Percentiles rank a stretch among this genome's conserved stretches.
Conservation (phyloP, 2,329 filamentous ascomycete species). For the Chaetomium olivaceum region DNA sequence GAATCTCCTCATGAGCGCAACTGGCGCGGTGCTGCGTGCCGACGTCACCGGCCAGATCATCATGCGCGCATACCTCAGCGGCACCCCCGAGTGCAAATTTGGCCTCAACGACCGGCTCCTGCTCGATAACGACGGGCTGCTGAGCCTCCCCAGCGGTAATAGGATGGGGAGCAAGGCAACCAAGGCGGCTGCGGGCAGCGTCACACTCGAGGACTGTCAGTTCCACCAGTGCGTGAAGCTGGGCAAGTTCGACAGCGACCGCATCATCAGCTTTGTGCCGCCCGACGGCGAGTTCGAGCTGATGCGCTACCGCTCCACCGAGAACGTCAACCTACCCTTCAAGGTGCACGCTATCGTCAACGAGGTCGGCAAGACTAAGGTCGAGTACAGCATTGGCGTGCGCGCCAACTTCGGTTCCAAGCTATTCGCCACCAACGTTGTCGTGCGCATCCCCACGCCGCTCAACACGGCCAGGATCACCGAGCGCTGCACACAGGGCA, state of each 20-base stretch:
- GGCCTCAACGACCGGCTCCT: slow-evolving; percentile 93
- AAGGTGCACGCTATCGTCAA: slow-evolving; percentile 99
- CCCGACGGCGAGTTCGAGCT: slow-evolving; percentile 98
- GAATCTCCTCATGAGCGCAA: slow-evolving; percentile 98
- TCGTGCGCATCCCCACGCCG: slow-evolving; percentile 91
- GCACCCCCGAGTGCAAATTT: slow-evolving; percentile 98
- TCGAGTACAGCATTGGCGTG: slow-evolving; percentile 97
- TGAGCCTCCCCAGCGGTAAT: slow-evolving; percentile 71
- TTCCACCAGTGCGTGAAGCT: slow-evolving; percentile 99
- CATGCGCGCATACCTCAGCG: slow-evolving; percentile 96
- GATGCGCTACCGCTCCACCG: slow-evolving; percentile 96
- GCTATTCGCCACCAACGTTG: slow-evolving; percentile 94
- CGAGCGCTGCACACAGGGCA: slow-evolving; percentile 90
- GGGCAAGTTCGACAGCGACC: slow-evolving; percentile 92
- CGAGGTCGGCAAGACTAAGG: slow-evolving; percentile 93
- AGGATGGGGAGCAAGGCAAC: slow-evolving; percentile 82
- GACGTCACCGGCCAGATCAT: slow-evolving; percentile 97
- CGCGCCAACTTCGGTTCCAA: slow-evolving; percentile 96
- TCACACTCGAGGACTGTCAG: slow-evolving; percentile 95
- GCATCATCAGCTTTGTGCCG: slow-evolving; percentile 95
- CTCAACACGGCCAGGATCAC: slow-evolving; percentile 94
- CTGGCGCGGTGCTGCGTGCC: slow-evolving; percentile 88
- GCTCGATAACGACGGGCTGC: slow-evolving; percentile 73
- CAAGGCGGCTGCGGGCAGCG: slow-evolving; percentile 90
- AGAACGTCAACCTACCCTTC: slow-evolving; percentile 98